phyloP scores from a whole-genome alignment of 768 basidiomycete genomes.

The Leccinellum albellum region DNA sequence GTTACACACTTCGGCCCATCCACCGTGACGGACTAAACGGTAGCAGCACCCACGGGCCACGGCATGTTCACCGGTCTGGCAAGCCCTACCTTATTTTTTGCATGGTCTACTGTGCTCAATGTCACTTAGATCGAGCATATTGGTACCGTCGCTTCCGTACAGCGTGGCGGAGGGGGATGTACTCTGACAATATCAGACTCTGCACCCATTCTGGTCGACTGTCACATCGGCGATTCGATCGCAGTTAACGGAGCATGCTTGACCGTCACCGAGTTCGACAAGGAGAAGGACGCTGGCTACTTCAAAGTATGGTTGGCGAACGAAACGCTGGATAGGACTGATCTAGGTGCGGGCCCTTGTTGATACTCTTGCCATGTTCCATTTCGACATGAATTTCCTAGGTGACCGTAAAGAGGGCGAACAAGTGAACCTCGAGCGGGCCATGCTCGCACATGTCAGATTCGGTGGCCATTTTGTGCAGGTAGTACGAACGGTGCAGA shows the following conservation, averaged over 20 bases:
- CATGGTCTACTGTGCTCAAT: constrained; percentile 5
- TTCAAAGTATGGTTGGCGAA: constrained; percentile 96
- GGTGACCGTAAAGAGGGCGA: constrained; percentile 78
- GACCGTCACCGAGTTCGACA: constrained; percentile 84
- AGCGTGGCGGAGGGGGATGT: constrained; percentile 70
- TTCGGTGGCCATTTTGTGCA: constrained; percentile 99
- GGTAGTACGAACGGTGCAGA: constrained; percentile 45
- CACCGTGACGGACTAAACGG: too few species aligned
- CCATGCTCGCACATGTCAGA: constrained; percentile 85
- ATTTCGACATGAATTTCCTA: constrained; percentile 29
- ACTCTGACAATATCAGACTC: constrained; percentile 73
- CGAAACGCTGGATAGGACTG: constrained; percentile 88
- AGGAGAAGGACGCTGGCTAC: constrained; percentile 59
- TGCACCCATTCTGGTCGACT: constrained; percentile 76
- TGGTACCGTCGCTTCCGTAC: constrained; percentile 66
- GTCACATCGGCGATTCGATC: constrained; percentile 92
- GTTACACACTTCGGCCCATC: too few species aligned
- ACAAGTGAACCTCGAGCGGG: constrained; percentile 88
- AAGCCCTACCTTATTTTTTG: constrained; percentile 26
- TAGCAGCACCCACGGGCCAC: too few species aligned
- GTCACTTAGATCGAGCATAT: constrained; percentile 79
- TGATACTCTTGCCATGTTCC: constrained; percentile 26
- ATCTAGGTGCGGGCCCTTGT: constrained; percentile 59
- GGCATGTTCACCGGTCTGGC: constrained; percentile 80
- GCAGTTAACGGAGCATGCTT: constrained; percentile 85